These are phyloP conservation scores for Lactarius hatsudake DNA, from an alignment of 768 basidiomycete species.

Conservation along the genomic window DNA sequence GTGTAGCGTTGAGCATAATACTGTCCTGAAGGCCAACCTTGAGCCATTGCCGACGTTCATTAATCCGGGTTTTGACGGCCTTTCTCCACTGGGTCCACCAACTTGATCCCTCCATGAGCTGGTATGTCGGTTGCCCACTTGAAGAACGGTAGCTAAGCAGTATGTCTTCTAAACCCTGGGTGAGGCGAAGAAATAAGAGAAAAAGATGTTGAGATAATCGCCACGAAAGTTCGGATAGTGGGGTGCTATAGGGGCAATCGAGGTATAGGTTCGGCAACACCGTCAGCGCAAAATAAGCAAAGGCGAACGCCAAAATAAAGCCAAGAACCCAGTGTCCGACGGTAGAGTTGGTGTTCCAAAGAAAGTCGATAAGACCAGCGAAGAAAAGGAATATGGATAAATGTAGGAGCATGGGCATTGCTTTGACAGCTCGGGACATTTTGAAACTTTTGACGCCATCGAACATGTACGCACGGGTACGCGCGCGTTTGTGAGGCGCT, in stretches of 20 bases:
- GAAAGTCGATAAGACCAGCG: no score
- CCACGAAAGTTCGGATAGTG: neutral
- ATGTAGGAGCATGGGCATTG: neutral
- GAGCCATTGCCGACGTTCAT: slow-evolving; percentile 6
- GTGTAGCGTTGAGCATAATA: neutral
- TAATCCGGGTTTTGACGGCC: neutral
- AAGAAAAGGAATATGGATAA: neutral
- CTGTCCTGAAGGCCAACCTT: neutral
- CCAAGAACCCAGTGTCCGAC: neutral
- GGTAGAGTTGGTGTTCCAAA: neutral
- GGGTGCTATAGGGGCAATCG: slow-evolving; percentile 10
- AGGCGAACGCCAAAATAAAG: neutral
- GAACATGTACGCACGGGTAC: neutral
- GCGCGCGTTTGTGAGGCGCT: neutral
- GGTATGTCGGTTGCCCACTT: neutral
- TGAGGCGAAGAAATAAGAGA: neutral
- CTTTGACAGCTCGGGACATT: neutral
- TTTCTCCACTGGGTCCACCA: slow-evolving; percentile 2
- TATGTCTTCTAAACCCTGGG: neutral
- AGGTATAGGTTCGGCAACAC: neutral
- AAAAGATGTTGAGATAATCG: neutral
- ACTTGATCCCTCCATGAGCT: neutral
- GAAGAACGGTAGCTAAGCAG: neutral
- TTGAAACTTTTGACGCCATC: neutral
- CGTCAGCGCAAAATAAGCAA: no score